Conservation (phyloP, 331 rosid genomes). For the Ulmus americana region DNA sequence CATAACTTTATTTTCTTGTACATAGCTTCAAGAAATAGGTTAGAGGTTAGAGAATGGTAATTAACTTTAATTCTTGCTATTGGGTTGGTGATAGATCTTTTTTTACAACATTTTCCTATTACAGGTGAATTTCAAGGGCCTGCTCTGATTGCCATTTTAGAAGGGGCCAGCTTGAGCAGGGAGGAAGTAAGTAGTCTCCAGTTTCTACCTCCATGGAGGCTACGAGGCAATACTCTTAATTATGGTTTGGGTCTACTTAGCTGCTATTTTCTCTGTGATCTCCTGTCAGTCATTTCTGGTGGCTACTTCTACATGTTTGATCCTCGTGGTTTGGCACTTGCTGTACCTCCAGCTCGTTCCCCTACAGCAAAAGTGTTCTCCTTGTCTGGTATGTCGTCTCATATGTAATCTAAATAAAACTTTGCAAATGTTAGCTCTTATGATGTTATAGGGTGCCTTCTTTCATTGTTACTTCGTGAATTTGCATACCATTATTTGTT, state of each 20-base stretch:
- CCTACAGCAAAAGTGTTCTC: constrained; percentile 85
- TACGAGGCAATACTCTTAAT: constrained; percentile 74
- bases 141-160: constrained; percentile 74
- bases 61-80: neutral
- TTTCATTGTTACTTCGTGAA: neutral
- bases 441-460: neutral
- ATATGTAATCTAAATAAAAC: neutral
- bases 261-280: constrained; percentile 76
- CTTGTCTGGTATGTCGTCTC: constrained; percentile 53
- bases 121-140: constrained; percentile 97
- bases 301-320: constrained; percentile 90
- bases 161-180: constrained; percentile 79
- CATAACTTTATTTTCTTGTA: neutral
- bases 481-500: neutral
- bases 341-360: constrained; percentile 55
- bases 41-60: neutral
- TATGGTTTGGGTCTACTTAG: constrained; percentile 85
- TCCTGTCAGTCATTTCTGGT: constrained; percentile 74
- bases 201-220: constrained; percentile 91
- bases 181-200: constrained; percentile 89
- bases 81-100: constrained; percentile 18
- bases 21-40: neutral
- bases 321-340: constrained; percentile 73
- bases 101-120: constrained; percentile 28
- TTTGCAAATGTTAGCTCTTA: constrained; percentile 8